Evolutionary conservation across 331 rosid genomes (phyloP).

Genomic region (Telfairia occidentalis): DNA sequence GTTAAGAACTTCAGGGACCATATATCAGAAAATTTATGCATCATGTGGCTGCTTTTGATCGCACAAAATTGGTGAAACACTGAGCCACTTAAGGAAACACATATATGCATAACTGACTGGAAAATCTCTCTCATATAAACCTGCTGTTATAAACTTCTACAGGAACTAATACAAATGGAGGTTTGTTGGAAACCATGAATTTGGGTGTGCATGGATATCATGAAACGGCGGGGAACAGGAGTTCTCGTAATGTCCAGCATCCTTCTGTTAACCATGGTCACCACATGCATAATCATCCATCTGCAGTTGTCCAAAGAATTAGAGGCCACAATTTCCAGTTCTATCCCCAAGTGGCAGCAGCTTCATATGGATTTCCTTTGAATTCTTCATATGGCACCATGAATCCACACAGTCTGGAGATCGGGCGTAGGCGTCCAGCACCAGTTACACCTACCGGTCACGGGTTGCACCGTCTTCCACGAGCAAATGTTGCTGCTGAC

Average conservation of each 20-base stretch:
- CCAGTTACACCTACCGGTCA: constrained; percentile 43
- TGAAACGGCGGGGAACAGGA: constrained; percentile 43
- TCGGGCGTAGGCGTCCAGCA: constrained; percentile 49
- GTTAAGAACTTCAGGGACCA: background rate
- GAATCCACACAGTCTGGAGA: constrained; percentile 53
- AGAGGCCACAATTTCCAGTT: constrained; percentile 55
- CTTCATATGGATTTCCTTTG: constrained; percentile 56
- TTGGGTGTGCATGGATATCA: constrained; percentile 72
- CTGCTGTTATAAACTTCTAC: constrained; percentile 6
- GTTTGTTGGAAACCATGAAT: constrained; percentile 47
- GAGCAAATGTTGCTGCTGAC: constrained; percentile 36
- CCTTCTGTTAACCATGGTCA: constrained; percentile 43
- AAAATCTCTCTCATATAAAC: background rate
- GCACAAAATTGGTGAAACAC: background rate
- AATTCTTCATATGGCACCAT: constrained; percentile 35
- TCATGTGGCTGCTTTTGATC: background rate
- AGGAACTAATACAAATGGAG: constrained; percentile 40
- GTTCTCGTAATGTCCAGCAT: constrained; percentile 28
- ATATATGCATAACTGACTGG: background rate
- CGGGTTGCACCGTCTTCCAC: constrained; percentile 50
- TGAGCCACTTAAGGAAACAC: background rate
- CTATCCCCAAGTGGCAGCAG: constrained; percentile 40
- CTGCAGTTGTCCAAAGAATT: constrained; percentile 53
- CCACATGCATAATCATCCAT: constrained; percentile 16
- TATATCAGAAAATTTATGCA: background rate